These are phyloP conservation scores for Anthostomella pinea DNA, from an alignment of 2,329 filamentous ascomycete species.

Conservation along the genomic window DNA sequence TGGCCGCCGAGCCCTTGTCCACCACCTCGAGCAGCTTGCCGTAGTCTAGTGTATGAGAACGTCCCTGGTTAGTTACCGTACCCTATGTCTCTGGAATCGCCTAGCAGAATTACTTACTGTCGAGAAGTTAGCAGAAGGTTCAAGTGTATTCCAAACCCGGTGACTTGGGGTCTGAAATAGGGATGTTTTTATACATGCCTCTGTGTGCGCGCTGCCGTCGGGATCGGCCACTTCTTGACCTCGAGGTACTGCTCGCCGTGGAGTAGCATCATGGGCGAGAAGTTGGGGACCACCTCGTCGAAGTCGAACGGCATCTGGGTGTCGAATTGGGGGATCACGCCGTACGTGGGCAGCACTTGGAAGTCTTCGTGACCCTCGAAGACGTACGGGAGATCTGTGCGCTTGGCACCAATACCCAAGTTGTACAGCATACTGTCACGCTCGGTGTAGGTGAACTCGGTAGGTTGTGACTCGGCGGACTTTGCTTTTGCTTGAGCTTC, in stretches of 20 bases:
- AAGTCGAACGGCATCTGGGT: conserved; percentile 76
- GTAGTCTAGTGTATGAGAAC: too few species aligned
- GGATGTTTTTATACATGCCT: too few species aligned
- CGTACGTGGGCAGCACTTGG: conserved; percentile 91
- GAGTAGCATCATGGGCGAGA: conserved; percentile 96
- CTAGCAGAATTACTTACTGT: too few species aligned
- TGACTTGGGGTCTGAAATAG: too few species aligned
- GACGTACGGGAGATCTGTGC: conserved; percentile 80
- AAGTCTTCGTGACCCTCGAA: conserved; percentile 92
- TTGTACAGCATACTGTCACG: conserved; percentile 94
- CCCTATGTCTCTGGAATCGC: too few species aligned
- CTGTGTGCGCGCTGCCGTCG: conserved; percentile 74
- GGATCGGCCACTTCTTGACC: conserved; percentile 86
- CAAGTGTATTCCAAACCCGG: too few species aligned
- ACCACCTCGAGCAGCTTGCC: conserved; percentile 87
- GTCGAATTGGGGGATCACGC: conserved; percentile 92
- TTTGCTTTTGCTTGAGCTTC: conserved; percentile 74
- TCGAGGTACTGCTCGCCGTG: conserved; percentile 99
- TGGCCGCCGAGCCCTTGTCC: conserved; percentile 88
- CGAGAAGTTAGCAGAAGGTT: too few species aligned
- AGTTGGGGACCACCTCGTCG: conserved; percentile 86
- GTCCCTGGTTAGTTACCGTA: too few species aligned
- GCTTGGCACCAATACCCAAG: conserved; percentile 87
- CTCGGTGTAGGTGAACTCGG: conserved; percentile 79
- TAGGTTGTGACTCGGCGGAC: conserved; percentile 54